Evolutionary conservation across 1,139 yeast genomes (phyloP).

Genomic region (Hansenula lynferdii): DNA sequence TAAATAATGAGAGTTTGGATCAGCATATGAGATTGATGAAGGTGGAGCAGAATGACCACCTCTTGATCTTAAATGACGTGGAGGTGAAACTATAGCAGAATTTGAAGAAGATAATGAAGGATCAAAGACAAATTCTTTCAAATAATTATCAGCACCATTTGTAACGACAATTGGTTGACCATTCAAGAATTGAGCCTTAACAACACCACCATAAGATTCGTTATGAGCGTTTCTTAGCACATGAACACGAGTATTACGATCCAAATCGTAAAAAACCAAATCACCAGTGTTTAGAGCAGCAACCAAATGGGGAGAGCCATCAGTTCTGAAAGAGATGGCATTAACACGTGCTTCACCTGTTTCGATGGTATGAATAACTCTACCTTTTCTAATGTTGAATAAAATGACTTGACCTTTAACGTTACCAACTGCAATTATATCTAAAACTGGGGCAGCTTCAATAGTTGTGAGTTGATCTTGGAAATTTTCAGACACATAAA

Average conservation of each 20-base stretch:
- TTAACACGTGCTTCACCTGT: slow-evolving; percentile 48
- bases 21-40: slow-evolving; percentile 69
- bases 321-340: slow-evolving; percentile 85
- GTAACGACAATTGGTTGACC: slow-evolving; percentile 95
- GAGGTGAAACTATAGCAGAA: slow-evolving; percentile 66
- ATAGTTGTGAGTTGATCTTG: slow-evolving; percentile 51
- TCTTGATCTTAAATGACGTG: slow-evolving; percentile 85
- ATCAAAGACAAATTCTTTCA: slow-evolving; percentile 91
- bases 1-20: slow-evolving; percentile 75
- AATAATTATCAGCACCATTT: slow-evolving; percentile 85
- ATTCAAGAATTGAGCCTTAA: slow-evolving; percentile 69
- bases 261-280: slow-evolving; percentile 78
- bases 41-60: slow-evolving; percentile 98
- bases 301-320: slow-evolving; percentile 81
- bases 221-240: slow-evolving; percentile 68
- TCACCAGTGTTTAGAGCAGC: slow-evolving; percentile 82
- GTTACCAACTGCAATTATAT: slow-evolving; percentile 76
- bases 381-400: slow-evolving; percentile 67
- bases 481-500: slow-evolving; percentile 56
- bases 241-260: slow-evolving; percentile 68
- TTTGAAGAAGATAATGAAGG: slow-evolving; percentile 58
- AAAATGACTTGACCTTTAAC: slow-evolving; percentile 61
- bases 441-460: slow-evolving; percentile 84
- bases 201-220: slow-evolving; percentile 76
- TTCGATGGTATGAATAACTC: slow-evolving; percentile 49